Conservation (phyloP, 1,139 yeast species). For the Candida anutae region DNA sequence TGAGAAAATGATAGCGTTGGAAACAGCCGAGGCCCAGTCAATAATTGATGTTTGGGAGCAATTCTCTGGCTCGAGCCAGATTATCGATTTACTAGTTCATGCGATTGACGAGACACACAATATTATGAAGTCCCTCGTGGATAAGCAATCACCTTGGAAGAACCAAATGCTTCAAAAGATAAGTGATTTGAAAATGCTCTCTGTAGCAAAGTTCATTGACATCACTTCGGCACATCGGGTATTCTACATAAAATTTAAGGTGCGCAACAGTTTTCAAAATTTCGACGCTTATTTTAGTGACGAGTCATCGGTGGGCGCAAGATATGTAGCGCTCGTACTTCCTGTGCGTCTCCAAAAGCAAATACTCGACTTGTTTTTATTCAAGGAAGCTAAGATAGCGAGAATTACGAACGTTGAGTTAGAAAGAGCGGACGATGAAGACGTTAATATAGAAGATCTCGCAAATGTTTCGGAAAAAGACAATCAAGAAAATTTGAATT, state of each 20-base stretch:
- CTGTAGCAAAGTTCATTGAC: constrained; percentile 24
- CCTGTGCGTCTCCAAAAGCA: constrained; percentile 17
- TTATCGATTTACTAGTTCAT: constrained; percentile 5
- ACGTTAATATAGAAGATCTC: constrained; percentile 42
- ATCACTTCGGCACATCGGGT: constrained; percentile 24
- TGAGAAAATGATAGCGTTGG: constrained; percentile 21
- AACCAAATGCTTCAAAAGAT: constrained; percentile 9
- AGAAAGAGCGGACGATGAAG: constrained; percentile 52
- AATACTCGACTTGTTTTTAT: constrained; percentile 23
- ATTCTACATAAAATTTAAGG: constrained; percentile 24
- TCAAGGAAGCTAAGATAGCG: constrained; percentile 27
- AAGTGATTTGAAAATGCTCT: constrained; percentile 16
- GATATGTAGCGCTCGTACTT: constrained; percentile 7
- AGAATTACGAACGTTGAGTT: constrained; percentile 24
- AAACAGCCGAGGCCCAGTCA: constrained; percentile 10
- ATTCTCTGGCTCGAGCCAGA: constrained; percentile 9
- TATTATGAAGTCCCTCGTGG: constrained; percentile 2
- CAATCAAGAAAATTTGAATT: constrained; percentile 6
- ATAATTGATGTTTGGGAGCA: constrained; percentile 12
- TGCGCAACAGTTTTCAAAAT: constrained; percentile 17
- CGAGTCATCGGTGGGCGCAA: constrained; percentile 9
- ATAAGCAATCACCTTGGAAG: constrained; percentile 2
- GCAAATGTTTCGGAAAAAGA: constrained; percentile 9
- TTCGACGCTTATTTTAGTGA: constrained; percentile 21
- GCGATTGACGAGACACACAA: not conserved